Conservation (phyloP, 75 land plant genomes). For the Ceratopteris richardii region DNA sequence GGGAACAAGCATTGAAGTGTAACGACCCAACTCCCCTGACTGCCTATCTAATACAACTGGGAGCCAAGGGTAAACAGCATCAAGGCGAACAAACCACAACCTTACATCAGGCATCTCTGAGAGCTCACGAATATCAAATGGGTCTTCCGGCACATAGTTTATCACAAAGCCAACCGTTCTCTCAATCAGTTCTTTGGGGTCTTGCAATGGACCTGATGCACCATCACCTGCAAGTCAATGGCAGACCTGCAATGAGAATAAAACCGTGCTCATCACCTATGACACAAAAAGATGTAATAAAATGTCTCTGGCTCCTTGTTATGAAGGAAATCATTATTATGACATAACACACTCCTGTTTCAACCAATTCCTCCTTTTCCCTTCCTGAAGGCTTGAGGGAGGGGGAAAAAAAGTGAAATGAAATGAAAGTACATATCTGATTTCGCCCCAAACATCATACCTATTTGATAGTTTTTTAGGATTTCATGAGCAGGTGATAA, state of each 20-base stretch:
- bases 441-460: no score
- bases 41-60: slow-evolving; percentile 80
- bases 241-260: background rate
- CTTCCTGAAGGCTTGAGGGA: no score
- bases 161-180: slow-evolving; percentile 73
- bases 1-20: slow-evolving; percentile 90
- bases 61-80: slow-evolving; percentile 78
- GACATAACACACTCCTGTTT: no score
- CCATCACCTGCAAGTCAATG: slow-evolving; percentile 29
- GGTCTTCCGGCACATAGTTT: slow-evolving; percentile 63
- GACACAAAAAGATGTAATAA: no score
- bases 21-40: slow-evolving; percentile 84
- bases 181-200: slow-evolving; percentile 50
- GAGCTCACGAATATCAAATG: slow-evolving; percentile 61
- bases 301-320: no score
- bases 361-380: no score
- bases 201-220: slow-evolving; percentile 16
- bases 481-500: slow-evolving; percentile 50
- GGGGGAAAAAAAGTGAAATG: no score
- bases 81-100: slow-evolving; percentile 89
- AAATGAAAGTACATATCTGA: no score
- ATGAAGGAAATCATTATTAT: no score
- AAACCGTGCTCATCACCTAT: background rate
- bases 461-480: slow-evolving; percentile 21
- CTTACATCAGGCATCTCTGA: slow-evolving; percentile 78